Evolutionary conservation across 2,329 filamentous ascomycete species (phyloP).

Genomic region (Talaromyces piceae): DNA sequence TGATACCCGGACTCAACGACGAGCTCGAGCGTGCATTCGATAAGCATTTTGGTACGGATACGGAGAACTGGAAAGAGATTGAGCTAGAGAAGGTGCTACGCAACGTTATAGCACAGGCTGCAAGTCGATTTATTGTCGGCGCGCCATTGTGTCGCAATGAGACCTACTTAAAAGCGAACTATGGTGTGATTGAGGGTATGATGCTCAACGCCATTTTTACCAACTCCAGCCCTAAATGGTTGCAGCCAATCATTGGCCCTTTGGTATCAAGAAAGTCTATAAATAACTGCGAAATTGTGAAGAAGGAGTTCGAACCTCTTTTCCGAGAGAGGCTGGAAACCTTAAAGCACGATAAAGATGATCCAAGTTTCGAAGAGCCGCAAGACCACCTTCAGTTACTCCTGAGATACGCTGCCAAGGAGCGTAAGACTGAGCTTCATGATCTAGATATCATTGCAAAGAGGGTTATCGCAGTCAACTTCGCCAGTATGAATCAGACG

Average conservation of each 20-base stretch:
- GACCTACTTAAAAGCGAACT: background rate
- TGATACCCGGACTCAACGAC: constrained; percentile 17
- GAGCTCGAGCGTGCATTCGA: constrained; percentile 20
- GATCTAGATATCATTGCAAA: constrained; percentile 15
- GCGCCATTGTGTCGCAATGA: constrained; percentile 19
- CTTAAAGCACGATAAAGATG: constrained; percentile 8
- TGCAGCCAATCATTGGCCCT: constrained; percentile 27
- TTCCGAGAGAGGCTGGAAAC: background rate
- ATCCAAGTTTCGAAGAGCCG: constrained; percentile 21
- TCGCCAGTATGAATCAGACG: constrained; percentile 29
- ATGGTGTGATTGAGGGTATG: background rate
- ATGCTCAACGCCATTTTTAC: background rate
- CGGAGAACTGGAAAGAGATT: constrained; percentile 19
- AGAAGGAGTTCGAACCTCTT: background rate
- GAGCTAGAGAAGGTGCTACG: constrained; percentile 17
- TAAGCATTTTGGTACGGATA: constrained; percentile 17
- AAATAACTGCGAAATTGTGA: background rate
- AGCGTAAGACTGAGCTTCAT: constrained; percentile 32
- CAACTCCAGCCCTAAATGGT: constrained; percentile 16
- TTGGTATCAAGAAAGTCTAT: constrained; percentile 8
- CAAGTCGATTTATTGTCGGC: constrained; percentile 24
- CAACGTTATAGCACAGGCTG: constrained; percentile 20
- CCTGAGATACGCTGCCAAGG: constrained; percentile 31
- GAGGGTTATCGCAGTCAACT: constrained; percentile 17
- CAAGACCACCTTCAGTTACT: constrained; percentile 39